Evolutionary conservation across 352 stramenopile genomes (phyloP).

Genomic region (Globisporangium paddicum): DNA sequence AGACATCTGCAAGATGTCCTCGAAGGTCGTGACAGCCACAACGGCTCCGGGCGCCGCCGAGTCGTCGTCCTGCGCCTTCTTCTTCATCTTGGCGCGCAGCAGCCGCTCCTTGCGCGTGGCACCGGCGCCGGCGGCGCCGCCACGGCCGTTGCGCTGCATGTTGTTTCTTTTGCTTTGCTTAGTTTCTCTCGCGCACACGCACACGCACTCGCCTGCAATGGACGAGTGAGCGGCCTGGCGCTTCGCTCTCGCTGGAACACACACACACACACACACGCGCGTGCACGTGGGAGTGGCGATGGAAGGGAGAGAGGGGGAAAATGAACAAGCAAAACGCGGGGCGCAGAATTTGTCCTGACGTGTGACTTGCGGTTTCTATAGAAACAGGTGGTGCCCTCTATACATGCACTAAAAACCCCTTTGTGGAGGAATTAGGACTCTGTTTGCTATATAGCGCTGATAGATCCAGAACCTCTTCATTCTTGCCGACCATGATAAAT

Average conservation of each 20-base stretch:
- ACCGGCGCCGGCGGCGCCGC: constrained; percentile 16
- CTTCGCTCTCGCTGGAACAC: background rate
- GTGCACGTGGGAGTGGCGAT: background rate
- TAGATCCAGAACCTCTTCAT: no score
- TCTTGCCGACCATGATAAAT: no score
- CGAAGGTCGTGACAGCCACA: constrained; percentile 40
- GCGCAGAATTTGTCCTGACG: no score
- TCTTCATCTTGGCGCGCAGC: constrained; percentile 85
- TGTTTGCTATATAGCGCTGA: no score
- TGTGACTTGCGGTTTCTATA: no score
- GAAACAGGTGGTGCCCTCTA: no score
- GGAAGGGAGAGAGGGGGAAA: background rate
- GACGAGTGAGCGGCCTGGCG: background rate
- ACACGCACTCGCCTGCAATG: background rate
- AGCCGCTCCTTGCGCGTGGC: constrained; percentile 76
- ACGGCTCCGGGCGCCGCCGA: constrained; percentile 26
- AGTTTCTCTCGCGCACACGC: constrained; percentile 1
- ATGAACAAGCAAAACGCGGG: no score
- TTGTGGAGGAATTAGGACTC: no score
- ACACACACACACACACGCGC: background rate
- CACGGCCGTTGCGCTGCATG: constrained; percentile 35
- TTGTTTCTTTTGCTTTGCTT: background rate
- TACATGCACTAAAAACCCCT: no score
- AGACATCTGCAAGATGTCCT: constrained; percentile 89
- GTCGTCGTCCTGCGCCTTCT: constrained; percentile 76